Evolutionary conservation across 2,329 filamentous ascomycete genomes (phyloP).

Genomic region (Hypoxylon sp.): DNA sequence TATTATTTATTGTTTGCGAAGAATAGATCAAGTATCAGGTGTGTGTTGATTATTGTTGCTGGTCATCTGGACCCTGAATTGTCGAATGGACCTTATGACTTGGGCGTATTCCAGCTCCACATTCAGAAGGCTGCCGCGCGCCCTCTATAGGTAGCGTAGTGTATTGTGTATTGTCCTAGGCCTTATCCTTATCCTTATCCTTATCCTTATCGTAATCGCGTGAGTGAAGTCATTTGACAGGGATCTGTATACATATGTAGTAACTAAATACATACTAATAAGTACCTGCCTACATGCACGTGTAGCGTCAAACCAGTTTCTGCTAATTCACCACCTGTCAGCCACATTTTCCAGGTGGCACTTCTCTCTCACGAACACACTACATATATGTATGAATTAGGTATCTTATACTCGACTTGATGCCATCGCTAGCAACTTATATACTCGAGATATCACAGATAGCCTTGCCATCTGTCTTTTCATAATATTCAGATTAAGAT

Average conservation of each 20-base stretch:
- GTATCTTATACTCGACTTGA: background rate
- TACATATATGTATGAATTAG: too few relatives aligned
- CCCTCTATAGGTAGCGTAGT: constrained; percentile 18
- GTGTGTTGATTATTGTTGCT: constrained; percentile 16
- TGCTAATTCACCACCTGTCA: constrained; percentile 27
- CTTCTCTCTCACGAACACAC: background rate
- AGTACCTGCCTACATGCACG: background rate
- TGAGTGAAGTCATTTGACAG: constrained; percentile 49
- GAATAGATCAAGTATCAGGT: constrained; percentile 17
- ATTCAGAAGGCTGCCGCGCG: constrained; percentile 26
- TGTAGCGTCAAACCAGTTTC: background rate
- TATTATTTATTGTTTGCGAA: constrained; percentile 25
- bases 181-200: constrained; percentile 34
- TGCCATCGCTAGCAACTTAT: background rate
- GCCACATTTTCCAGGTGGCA: constrained; percentile 31
- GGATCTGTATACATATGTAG: constrained; percentile 1
- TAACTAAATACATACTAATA: background rate
- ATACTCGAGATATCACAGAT: background rate
- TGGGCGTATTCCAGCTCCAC: constrained; percentile 21
- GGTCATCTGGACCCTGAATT: constrained; percentile 46
- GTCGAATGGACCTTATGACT: constrained; percentile 43
- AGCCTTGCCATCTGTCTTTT: background rate
- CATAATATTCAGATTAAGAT: background rate
- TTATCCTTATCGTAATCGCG: constrained; percentile 39
- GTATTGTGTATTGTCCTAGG: too few relatives aligned